Base-by-base conservation (phyloP, 2,329 filamentous ascomycete species). In the Davidsoniella australis region DNA sequence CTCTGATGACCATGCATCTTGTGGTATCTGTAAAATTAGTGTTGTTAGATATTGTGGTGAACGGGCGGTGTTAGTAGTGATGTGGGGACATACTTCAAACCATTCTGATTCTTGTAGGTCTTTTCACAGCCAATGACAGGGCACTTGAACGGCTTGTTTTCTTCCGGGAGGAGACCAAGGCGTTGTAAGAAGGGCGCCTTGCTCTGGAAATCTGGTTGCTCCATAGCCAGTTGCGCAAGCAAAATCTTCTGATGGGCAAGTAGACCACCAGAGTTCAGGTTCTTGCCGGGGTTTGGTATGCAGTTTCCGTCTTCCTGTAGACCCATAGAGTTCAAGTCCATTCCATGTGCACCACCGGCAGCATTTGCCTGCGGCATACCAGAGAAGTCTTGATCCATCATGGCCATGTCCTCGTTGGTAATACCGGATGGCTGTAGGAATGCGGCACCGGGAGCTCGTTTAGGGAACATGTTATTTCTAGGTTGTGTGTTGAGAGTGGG, bases 81-180 rank as follows among this genome's bases (percentile, higher is more conserved):
- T 42, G 36, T 54, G 45, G n/a, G 49, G 54, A 67, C 69, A 58
- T 86, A 98, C 76, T 96, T 98, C 50, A 98, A 72, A 45, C 91
- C 91, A 58, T 98, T 98, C 63, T 96, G 91, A 64, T 98, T 98
- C 73, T 98, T 98, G 69, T 98, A 98, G 0, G 91, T 89, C 71
- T 98, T 98, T 64, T 96, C 91, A 60, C 91, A 98, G 5, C 91
- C 91, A 62, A 98, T 94, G 46, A 98, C 91, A 1, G 91, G 91
- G 60, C 91, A 98, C 62, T 88, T 85, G 72, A 94, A 98, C 0
- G 91, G 91, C 66, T 96, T 98, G 59, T 93, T 86, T 62, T 98
- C 89, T 62, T 96, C 89, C 14, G 82, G 82, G 61, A 81, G 68
- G n/a, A 68, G 71, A 29, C 72, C 72, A 49, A 76, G 67, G 45